Evolutionary conservation across 352 stramenopile species (phyloP).

Genomic region (Phytopythium delawarense): DNA sequence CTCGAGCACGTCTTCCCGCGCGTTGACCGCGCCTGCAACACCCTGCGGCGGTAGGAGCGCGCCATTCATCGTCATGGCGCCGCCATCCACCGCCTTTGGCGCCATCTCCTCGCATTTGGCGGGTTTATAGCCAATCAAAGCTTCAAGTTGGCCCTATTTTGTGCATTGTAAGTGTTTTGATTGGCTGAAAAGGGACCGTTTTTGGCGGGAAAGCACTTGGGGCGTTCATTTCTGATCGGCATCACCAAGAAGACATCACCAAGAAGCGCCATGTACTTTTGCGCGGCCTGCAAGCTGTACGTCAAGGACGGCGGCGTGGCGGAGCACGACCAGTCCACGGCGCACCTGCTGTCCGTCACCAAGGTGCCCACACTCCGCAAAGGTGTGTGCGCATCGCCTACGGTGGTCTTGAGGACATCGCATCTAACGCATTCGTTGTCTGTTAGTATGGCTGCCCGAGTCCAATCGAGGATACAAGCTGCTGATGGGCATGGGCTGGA

Average conservation of each 20-base stretch:
- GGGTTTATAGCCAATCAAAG: slow-evolving; percentile 22
- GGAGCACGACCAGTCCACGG: slow-evolving; percentile 53
- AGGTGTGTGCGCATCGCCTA: slow-evolving; percentile 16
- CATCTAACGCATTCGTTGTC: background rate
- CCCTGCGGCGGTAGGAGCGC: background rate
- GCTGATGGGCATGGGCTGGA: slow-evolving; percentile 57
- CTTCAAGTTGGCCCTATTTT: background rate
- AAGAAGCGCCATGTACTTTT: slow-evolving; percentile 48
- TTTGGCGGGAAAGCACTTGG: background rate
- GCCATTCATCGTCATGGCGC: background rate
- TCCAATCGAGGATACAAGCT: slow-evolving; percentile 64
- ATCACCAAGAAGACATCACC: background rate
- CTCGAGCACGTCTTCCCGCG: slow-evolving; percentile 29
- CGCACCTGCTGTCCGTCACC: slow-evolving; percentile 42
- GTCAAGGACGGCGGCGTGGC: slow-evolving; percentile 39
- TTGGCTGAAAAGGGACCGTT: background rate
- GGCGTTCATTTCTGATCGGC: background rate
- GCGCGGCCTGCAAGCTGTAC: slow-evolving; percentile 55
- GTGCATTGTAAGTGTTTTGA: background rate
- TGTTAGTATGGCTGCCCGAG: slow-evolving; percentile 54
- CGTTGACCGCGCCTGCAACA: slow-evolving; percentile 30
- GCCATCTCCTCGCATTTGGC: background rate
- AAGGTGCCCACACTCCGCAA: slow-evolving; percentile 41
- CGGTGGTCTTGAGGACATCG: background rate
- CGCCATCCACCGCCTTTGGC: background rate